Percentiles rank a stretch among this genome's conserved stretches.
These are phyloP conservation scores for Lodderomyces metapsilosis DNA, from an alignment of 1,139 yeast species.

Conservation along the genomic window DNA sequence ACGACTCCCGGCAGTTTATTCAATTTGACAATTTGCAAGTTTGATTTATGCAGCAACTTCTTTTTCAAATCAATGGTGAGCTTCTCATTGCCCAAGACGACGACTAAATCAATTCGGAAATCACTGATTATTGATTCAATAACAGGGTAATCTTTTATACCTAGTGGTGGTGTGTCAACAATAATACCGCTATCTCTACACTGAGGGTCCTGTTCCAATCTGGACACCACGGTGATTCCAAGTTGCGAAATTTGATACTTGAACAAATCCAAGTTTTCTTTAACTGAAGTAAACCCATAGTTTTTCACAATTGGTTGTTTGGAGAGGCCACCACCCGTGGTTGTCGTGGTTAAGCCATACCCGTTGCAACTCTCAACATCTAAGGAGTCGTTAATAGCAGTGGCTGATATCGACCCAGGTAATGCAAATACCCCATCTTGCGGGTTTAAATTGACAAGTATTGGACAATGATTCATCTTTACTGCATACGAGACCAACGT, in stretches of 20 bases:
- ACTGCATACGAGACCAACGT: constrained; percentile 73
- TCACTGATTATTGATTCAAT: constrained; percentile 62
- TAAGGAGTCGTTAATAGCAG: constrained; percentile 75
- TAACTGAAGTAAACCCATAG: constrained; percentile 66
- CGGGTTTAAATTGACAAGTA: constrained; percentile 83
- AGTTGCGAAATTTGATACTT: constrained; percentile 55
- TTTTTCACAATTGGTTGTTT: constrained; percentile 84
- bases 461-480: constrained; percentile 61
- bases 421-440: constrained; percentile 71
- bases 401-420: constrained; percentile 86
- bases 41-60: constrained; percentile 45
- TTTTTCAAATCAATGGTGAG: constrained; percentile 63
- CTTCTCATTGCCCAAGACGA: constrained; percentile 65
- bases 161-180: constrained; percentile 77
- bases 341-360: constrained; percentile 79
- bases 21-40: constrained; percentile 55
- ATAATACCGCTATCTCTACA: constrained; percentile 61
- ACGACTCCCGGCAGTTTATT: constrained; percentile 73
- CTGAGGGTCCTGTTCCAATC: constrained; percentile 56
- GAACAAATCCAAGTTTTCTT: constrained; percentile 62
- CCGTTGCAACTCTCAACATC: constrained; percentile 73
- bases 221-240: constrained; percentile 55
- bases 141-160: constrained; percentile 48
- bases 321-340: constrained; percentile 83
- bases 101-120: constrained; percentile 56